Base-by-base conservation (phyloP, 139 green algal species). In the Coccomyxa sp. region DNA sequence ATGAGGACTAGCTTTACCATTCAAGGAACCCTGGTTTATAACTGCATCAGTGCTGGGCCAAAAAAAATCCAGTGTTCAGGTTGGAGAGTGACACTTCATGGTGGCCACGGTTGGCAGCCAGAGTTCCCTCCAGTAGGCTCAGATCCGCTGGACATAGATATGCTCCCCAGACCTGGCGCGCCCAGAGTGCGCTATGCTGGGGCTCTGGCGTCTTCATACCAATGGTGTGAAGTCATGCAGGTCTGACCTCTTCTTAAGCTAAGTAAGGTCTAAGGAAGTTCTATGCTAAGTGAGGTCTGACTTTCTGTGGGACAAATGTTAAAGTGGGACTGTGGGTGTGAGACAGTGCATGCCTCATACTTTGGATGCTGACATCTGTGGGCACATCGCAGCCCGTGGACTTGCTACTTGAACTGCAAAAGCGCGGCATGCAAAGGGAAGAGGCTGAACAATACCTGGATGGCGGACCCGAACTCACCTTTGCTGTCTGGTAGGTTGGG, bases 221-320 rank as follows among this genome's bases (percentile, higher is more conserved):
- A 18, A 1, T 77, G 71, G 71, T 51, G 71, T n/a, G 71, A 77
- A n/a, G 31, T 77, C 71, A 77, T 77, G 71, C 71, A 77, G 71
- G 71, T n/a, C 14, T 18, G 71, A 25, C 14, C 12, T 16, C 27
- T 25, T 71, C 21, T n/a, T n/a, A n/a, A n/a, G n/a, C n/a, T n/a
- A n/a, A n/a, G n/a, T n/a, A n/a, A n/a, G n/a, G n/a, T n/a, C n/a
- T n/a, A n/a, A n/a, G n/a, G n/a, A n/a, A n/a, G n/a, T n/a, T n/a
- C n/a, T n/a, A n/a, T n/a, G n/a, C n/a, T n/a, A 21, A 71, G 63
- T 28, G 9, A 21, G 63, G 18, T 15, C 18, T 71, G 63, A 28
- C 63, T 25, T 68, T 25, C 18, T 71, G 21, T 9, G 63, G 9
- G 21, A 21, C 63, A 71, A 21, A 71, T 71, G 63, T 11, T 21